phyloP scores from a whole-genome alignment of 2,329 filamentous ascomycete genomes.

The Aspergillus fischeri region DNA sequence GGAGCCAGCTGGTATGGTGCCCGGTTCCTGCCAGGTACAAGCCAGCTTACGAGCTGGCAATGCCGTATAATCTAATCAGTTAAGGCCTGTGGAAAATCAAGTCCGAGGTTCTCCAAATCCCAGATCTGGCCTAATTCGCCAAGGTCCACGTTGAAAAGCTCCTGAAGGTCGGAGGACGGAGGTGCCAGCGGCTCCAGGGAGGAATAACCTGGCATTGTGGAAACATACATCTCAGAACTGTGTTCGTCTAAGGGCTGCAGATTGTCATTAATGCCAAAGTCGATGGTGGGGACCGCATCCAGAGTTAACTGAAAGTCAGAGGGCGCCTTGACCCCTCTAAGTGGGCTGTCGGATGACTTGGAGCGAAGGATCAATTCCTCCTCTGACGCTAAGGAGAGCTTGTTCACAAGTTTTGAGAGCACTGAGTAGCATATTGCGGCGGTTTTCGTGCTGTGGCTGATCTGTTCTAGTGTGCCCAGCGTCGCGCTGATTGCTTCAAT shows the following conservation, averaged over 20 bases:
- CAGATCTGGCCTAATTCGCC: slow-evolving; percentile 25
- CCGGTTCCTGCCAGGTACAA: too few species aligned
- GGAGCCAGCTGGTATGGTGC: too few species aligned
- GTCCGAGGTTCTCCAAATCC: slow-evolving; percentile 25
- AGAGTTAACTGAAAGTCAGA: not conserved
- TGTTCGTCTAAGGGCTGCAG: not conserved
- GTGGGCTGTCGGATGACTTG: slow-evolving; percentile 2
- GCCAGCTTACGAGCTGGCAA: too few species aligned
- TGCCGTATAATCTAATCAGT: too few species aligned
- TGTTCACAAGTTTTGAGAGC: slow-evolving; percentile 17
- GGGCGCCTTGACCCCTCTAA: slow-evolving; percentile 1
- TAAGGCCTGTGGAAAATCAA: slow-evolving; percentile 2
- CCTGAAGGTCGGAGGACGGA: not conserved
- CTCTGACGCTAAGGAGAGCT: slow-evolving; percentile 7
- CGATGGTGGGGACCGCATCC: not conserved
- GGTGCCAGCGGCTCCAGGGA: not conserved
- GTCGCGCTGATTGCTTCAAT: slow-evolving; percentile 38
- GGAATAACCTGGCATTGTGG: not conserved
- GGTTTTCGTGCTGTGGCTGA: slow-evolving; percentile 18
- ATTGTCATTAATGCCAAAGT: not conserved
- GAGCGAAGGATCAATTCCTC: slow-evolving; percentile 1
- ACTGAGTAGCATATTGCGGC: slow-evolving; percentile 22
- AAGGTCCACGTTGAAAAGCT: slow-evolving; percentile 18
- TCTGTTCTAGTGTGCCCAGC: slow-evolving; percentile 30
- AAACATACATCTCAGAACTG: not conserved